Conservation (phyloP, 164 flowering plant species). For the Platanus orientalis region DNA sequence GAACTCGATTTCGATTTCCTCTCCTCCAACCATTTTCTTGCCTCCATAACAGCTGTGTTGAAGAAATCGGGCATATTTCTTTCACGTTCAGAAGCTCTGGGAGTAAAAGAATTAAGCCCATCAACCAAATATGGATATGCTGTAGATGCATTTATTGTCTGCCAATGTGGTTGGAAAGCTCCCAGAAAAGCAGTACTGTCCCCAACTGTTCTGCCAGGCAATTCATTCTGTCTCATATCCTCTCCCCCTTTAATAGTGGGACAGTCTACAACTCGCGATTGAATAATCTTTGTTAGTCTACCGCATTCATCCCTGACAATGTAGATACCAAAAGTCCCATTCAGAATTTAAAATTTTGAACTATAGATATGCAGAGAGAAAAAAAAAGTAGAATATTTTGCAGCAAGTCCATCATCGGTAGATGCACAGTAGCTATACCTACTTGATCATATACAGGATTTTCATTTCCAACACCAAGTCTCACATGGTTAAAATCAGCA, state of each 20-base stretch:
- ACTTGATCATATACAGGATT: no score
- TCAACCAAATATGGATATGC: conserved; percentile 8
- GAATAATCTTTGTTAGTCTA: conserved; percentile 37
- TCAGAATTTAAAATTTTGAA: conserved; percentile 7
- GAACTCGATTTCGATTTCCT: conserved; percentile 47
- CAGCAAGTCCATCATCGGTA: no score
- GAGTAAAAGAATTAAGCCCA: conserved; percentile 20
- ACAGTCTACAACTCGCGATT: conserved; percentile 43
- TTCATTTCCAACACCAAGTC: no score
- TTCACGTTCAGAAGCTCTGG: conserved; percentile 11
- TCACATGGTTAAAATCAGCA: no score
- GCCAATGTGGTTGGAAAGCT: conserved; percentile 6
- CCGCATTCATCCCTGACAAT: conserved; percentile 60
- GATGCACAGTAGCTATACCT: no score
- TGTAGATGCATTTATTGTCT: conserved; percentile 5
- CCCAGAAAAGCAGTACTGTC: conserved; percentile 13
- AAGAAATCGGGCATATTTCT: conserved; percentile 22
- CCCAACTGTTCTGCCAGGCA: conserved; percentile 15
- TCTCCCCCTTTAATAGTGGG: conserved; percentile 21
- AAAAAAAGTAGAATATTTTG: no score
- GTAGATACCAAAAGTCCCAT: conserved; percentile 6
- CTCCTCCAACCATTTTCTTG: conserved; percentile 71
- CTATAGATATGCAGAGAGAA: no score
- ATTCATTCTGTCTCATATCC: conserved; percentile 19
- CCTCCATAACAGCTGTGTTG: conserved; percentile 57